Percentiles rank a stretch among this genome's conserved stretches.
These are phyloP conservation scores for Pyrenula massariospora DNA, from an alignment of 495 filamentous ascomycete species.

Conservation along the genomic window DNA sequence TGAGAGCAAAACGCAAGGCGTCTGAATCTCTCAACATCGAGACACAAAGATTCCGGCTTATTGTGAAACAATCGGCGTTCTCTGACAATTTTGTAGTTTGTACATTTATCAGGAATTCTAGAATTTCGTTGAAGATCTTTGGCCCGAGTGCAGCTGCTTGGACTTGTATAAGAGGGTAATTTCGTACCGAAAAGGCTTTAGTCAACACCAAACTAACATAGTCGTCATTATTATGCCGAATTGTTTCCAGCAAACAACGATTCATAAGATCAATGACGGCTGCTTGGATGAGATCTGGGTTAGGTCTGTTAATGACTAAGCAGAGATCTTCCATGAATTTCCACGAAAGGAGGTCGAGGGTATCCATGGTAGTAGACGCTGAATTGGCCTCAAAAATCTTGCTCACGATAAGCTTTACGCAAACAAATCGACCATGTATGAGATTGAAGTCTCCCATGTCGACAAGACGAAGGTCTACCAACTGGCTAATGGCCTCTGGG, in stretches of 20 bases:
- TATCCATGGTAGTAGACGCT: not conserved
- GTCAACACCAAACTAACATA: not conserved
- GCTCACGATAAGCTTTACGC: conserved; percentile 34
- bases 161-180: not conserved
- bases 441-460: conserved; percentile 38
- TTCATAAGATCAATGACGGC: not conserved
- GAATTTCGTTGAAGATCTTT: not conserved
- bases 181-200: not conserved
- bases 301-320: not conserved
- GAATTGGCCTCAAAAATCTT: conserved; percentile 12
- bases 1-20: not conserved
- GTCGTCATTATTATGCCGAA: not conserved
- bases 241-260: not conserved
- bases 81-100: not conserved
- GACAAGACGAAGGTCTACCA: conserved; percentile 30
- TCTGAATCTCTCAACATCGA: not conserved
- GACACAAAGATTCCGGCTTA: not conserved
- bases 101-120: not conserved
- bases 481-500: conserved; percentile 27
- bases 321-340: not conserved
- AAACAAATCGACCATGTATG: conserved; percentile 51
- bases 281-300: not conserved
- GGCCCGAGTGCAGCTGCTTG: not conserved
- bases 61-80: not conserved
- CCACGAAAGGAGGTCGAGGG: not conserved